Conservation (phyloP, 805 yeast genomes). For the Kazachstania kunashirensis region DNA sequence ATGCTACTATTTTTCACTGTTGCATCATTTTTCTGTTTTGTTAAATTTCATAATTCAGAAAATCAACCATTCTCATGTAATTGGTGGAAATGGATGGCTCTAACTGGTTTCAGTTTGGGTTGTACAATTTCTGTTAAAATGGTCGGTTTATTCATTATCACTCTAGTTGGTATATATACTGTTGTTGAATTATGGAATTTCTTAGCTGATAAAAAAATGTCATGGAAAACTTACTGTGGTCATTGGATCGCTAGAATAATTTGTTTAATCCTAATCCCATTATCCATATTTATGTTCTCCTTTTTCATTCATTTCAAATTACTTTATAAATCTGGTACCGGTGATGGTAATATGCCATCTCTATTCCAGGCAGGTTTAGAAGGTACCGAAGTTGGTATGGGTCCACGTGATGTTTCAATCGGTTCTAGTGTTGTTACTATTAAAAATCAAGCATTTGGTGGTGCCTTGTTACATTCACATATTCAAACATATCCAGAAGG, state of each 20-base stretch:
- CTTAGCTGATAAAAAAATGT: conserved; percentile 57
- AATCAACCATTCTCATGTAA: conserved; percentile 48
- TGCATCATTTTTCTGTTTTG: conserved; percentile 53
- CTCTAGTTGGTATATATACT: conserved; percentile 84
- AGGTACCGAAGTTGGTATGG: conserved; percentile 53
- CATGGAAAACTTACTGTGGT: conserved; percentile 39
- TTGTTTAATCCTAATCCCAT: conserved; percentile 57
- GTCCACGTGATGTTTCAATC: conserved; percentile 63
- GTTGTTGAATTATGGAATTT: conserved; percentile 77
- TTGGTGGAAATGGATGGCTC: conserved; percentile 92
- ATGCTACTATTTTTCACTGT: conserved; percentile 69
- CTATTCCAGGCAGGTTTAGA: conserved; percentile 69
- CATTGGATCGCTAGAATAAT: conserved; percentile 63
- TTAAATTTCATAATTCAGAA: conserved; percentile 44
- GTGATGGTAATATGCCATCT: conserved; percentile 71
- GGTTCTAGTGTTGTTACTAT: conserved; percentile 42
- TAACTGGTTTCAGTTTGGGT: conserved; percentile 82
- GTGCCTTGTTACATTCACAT: conserved; percentile 81
- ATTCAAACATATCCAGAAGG: conserved; percentile 81
- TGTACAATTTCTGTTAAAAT: conserved; percentile 88
- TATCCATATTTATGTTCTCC: conserved; percentile 48
- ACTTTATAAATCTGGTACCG: conserved; percentile 68
- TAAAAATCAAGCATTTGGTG: conserved; percentile 62
- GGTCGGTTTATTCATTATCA: conserved; percentile 90
- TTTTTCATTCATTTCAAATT: conserved; percentile 72